These are phyloP conservation scores for Alopecurus myosuroides DNA, from an alignment of 176 grass and related monocot genomes.

Conservation along the genomic window DNA sequence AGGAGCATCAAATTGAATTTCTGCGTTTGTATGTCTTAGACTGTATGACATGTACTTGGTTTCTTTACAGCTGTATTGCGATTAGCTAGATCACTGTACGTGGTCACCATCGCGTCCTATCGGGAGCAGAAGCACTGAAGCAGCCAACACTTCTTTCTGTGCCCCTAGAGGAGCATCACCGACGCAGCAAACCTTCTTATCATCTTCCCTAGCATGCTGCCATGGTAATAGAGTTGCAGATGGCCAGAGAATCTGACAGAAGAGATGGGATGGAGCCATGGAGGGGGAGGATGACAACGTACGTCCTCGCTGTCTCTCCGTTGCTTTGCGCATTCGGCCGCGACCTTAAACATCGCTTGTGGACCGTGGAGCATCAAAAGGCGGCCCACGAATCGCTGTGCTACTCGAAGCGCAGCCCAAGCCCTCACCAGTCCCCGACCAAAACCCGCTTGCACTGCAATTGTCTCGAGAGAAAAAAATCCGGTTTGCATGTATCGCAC, in stretches of 20 bases:
- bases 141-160: background rate
- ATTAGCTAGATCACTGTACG: background rate
- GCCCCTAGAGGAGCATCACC: background rate
- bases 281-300: constrained; percentile 6
- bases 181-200: background rate
- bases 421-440: too few relatives aligned
- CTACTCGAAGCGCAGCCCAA: too few relatives aligned
- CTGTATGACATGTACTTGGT: background rate
- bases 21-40: too few relatives aligned
- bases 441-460: background rate
- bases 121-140: background rate
- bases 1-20: too few relatives aligned
- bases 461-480: background rate
- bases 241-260: background rate
- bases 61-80: too few relatives aligned
- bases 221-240: too few relatives aligned
- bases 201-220: background rate
- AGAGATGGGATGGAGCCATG: background rate
- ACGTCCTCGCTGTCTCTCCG: constrained; percentile 5
- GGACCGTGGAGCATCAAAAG: too few relatives aligned
- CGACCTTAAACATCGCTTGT: background rate
- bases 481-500: too few relatives aligned
- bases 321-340: background rate
- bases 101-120: background rate
- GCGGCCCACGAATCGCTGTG: too few relatives aligned